Conservation (phyloP, 306 rosid genomes). For the Pyrus communis region DNA sequence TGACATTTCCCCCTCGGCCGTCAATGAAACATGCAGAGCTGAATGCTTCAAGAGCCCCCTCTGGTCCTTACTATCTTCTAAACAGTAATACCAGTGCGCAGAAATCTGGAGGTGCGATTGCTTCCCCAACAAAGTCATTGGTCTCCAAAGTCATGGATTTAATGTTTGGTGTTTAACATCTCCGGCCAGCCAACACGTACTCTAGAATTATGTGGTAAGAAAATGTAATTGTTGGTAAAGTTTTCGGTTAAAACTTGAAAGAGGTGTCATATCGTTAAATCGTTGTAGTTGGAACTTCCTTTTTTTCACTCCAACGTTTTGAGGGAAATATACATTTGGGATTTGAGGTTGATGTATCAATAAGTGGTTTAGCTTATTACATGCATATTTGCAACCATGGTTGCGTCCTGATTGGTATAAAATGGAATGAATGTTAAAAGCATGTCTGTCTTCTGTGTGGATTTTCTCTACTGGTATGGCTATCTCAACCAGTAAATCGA, state of each 20-base stretch:
- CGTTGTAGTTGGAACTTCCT: too few relatives aligned
- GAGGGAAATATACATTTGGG: background rate
- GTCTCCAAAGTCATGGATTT: conserved; percentile 83
- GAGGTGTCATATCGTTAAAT: background rate
- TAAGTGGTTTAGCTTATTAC: background rate
- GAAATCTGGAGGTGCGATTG: conserved; percentile 77
- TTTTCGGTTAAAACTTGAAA: conserved; percentile 8
- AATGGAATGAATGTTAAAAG: background rate
- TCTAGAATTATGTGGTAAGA: conserved; percentile 20
- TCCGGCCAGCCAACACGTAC: background rate
- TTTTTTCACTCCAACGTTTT: background rate
- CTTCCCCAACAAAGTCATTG: conserved; percentile 88
- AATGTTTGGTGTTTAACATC: conserved; percentile 83
- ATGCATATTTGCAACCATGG: background rate
- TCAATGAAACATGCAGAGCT: conserved; percentile 44
- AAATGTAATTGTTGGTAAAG: conserved; percentile 17
- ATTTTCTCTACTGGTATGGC: background rate
- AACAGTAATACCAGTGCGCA: conserved; percentile 49
- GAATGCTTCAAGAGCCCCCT: conserved; percentile 35
- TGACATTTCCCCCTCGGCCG: conserved; percentile 59
- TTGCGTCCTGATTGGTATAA: background rate
- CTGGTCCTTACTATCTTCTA: conserved; percentile 63
- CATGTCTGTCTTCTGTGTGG: too few relatives aligned
- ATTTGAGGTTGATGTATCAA: background rate
- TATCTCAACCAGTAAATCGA: too few relatives aligned